Evolutionary conservation across 352 stramenopile genomes (phyloP), one percentile per base, ranked within the genome.

Genomic region (Peronospora destructor): DNA sequence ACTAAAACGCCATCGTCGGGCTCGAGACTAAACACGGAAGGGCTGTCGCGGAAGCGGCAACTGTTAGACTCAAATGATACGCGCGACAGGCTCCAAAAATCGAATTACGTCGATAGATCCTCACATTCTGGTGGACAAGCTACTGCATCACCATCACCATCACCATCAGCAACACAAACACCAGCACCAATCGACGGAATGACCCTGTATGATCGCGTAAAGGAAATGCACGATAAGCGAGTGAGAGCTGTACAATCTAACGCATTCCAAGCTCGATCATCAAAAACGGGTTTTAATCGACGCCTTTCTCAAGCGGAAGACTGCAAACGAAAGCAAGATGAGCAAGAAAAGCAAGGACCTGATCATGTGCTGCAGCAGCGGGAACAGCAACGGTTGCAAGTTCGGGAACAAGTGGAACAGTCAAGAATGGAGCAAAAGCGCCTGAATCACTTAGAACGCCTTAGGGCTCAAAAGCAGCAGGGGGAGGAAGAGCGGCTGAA

Each of bases 171-270:
- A 21, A 42, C 19, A 42, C 14, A 25, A 25, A 11, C 40, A 13
- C 25, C 25, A 45, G 16, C 40, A 23, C 25, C 6, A 34, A 30
- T 11, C 13, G 56, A 72, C 21, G 55, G 62, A 11, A 64, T 68
- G 55, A 76, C 49, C 57, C 37, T 81, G 6, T 73, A 79, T 52
- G 73, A 81, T 32, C 54, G 56, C 34, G 59, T 84, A 3, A 61
- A 68, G 28, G 53, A 56, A 25, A 70, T 77, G 68, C 68, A 76
- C 36, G 70, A 76, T 32, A 39, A 61, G 44, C 56, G 47, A 57
- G 51, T 35, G 37, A 58, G 45, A 53, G 47, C 40, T 21, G 32
- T 47, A 26, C 34, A 54, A 32, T 13, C 32, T 14, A 54, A 56
- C 4, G 17, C 33, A 17, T 14, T 28, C 7, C 40, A 68, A 49